Base-by-base conservation (phyloP, 257 asterid genomes). In the Prunella vulgaris region DNA sequence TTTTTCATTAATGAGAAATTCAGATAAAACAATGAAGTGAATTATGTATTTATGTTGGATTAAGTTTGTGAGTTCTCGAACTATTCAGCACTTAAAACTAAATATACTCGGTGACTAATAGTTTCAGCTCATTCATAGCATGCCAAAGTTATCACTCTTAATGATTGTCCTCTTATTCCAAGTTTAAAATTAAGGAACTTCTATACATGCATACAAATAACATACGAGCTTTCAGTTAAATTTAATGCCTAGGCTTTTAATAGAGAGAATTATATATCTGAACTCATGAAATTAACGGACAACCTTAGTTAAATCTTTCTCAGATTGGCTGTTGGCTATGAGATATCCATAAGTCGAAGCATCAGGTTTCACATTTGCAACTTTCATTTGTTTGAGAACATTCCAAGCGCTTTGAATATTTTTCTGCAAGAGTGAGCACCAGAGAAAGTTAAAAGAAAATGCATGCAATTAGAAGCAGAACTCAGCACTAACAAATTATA, bases 311-410 rank as follows among this genome's bases (percentile, higher is more conserved):
- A 94, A 81, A 77, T 85, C 88, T 74, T 87, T 84, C 82, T 82
- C 96, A 17, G 76, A 64, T 73, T 37, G 79, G 77, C 92, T 80
- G 82, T 79, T 89, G 70, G 25, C 13, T 61, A 91, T 85, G 74
- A 94, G 97, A 76, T 87, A 82, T 81, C 95, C 77, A 84, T 86
- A 94, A 71, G 97, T 94, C 42, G 73, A 44, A 72, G 93, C 77
- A 73, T 94, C 85, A 61, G 96, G 93, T 80, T 89, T 82, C 74
- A 94, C 92, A 68, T 77, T 79, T 51, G 90, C 95, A 52, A 80
- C 85, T 83, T 86, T 88, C 97, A 94, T 91, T 82, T 81, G 87
- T 81, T 81, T 81, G 79, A 91, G 92, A 81, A 88, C 95, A 53
- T 32, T 56, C 60, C 64, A 69, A 58, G 86, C 99, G 72, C 87